Evolutionary conservation across 2,329 filamentous ascomycete species (phyloP).

Genomic region (Epichloe festucae): DNA sequence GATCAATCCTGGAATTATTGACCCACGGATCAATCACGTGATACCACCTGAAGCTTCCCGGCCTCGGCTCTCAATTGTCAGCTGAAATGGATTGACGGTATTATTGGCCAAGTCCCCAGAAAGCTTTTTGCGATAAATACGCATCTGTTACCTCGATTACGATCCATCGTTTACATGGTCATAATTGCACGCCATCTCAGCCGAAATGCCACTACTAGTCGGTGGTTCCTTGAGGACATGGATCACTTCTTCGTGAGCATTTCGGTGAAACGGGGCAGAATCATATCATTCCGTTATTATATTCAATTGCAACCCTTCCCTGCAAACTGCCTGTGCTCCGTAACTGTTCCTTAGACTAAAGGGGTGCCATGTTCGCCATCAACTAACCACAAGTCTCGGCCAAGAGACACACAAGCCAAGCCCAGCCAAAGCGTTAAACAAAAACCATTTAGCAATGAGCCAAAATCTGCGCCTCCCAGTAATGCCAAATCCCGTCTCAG

Average conservation of each 20-base stretch:
- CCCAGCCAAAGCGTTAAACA: background rate
- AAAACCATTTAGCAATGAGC: no score
- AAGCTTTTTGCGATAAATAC: background rate
- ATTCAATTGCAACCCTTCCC: background rate
- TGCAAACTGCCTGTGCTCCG: background rate
- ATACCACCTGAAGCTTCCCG: slow-evolving; percentile 4
- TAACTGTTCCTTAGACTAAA: background rate
- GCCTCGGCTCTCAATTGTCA: slow-evolving; percentile 17
- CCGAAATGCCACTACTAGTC: no score
- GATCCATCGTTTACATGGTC: no score
- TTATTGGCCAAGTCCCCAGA: background rate
- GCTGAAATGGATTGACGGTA: background rate
- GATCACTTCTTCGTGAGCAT: no score
- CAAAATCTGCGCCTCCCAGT: background rate
- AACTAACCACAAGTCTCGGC: background rate
- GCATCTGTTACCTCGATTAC: no score
- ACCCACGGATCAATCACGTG: slow-evolving; percentile 6
- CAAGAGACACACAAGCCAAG: background rate
- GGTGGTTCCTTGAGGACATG: no score
- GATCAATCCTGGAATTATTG: background rate
- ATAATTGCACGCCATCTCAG: no score
- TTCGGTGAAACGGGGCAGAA: background rate
- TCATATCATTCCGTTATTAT: background rate
- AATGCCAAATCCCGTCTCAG: background rate
- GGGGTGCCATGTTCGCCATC: background rate